Evolutionary conservation across 2,329 filamentous ascomycete species (phyloP).

Genomic region (Neophaeococcomyces mojaviensis): DNA sequence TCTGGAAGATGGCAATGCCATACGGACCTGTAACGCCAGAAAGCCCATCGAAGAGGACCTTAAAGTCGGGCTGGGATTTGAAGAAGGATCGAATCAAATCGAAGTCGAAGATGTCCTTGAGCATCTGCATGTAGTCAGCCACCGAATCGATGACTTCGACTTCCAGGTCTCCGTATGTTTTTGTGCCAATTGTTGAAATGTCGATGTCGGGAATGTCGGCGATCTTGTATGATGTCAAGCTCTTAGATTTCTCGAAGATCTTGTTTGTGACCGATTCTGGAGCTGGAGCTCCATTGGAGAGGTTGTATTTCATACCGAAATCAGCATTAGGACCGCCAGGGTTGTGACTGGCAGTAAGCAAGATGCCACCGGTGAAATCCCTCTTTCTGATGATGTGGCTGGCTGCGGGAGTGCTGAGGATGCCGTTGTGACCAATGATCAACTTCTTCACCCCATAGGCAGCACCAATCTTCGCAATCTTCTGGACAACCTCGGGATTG

Average conservation of each 20-base stretch:
- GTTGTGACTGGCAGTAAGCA: conserved; percentile 96
- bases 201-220: conserved; percentile 80
- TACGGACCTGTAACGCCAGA: conserved; percentile 94
- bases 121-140: conserved; percentile 83
- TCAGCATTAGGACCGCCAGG: conserved; percentile 89
- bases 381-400: conserved; percentile 93
- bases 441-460: conserved; percentile 99
- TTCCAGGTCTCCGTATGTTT: conserved; percentile 77
- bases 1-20: conserved; percentile 87
- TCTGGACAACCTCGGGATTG: conserved; percentile 92
- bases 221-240: conserved; percentile 84
- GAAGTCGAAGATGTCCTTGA: conserved; percentile 99
- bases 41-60: conserved; percentile 90
- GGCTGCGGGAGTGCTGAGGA: conserved; percentile 91
- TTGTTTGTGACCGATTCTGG: conserved; percentile 97
- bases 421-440: conserved; percentile 89
- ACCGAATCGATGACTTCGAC: conserved; percentile 94
- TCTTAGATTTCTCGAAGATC: conserved; percentile 89
- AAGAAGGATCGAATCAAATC: conserved; percentile 93
- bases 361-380: conserved; percentile 90
- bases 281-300: conserved; percentile 89
- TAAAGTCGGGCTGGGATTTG: conserved; percentile 78
- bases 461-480: conserved; percentile 94
- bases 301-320: conserved; percentile 99
- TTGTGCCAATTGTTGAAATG: conserved; percentile 70